Base-by-base conservation (phyloP, 805 yeast genomes). In the Cyberlindnera americana region DNA sequence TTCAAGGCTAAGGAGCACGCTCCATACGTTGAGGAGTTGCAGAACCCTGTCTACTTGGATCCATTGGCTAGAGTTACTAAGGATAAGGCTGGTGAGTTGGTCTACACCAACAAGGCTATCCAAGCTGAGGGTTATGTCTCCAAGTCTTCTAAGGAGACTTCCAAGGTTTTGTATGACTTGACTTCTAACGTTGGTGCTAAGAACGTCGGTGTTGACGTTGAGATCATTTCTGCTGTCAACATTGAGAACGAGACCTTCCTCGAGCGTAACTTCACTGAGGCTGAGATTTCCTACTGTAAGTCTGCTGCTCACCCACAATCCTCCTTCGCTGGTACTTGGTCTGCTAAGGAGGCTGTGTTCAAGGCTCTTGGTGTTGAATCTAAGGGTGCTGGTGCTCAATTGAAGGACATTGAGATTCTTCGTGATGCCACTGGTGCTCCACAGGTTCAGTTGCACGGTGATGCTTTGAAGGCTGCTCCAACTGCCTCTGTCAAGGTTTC, bases 261-360 rank as follows among this genome's bases (percentile, higher is more conserved):
- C 43, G 89, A 83, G 65, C 80, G 98, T 61, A 93, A 93, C 73
- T 93, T 90, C 74, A 90, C 98, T 32, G 69, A 61, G 7, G 70
- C 65, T 14, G 99, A 93, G 71, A 81, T 82, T 51, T 70, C 68
- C 25, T 93, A 93, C 73, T 89, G 97, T 64, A 52, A 64, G 44
- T 59, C 69, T 24, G 79, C 96, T 23, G 72, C 97, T 30, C 73
- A 74, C 50, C 86, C 93, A 37, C 84, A 79, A 57, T 87, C 98
- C 12, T 87, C 97, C 4, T 93, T 76, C 66, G 89, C 99, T 19
- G 99, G 99, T 34, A 84, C 95, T 31, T 93, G 99, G 99, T 87
- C 96, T 22, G 99, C 99, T 32, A 93, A 93, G 69, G 99, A 93
- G 70, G 99, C 99, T 30, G 97, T 90, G 25, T 93, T 93, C 81